These are phyloP conservation scores for Tuber magnatum DNA, from an alignment of 495 filamentous ascomycete genomes.

Conservation along the genomic window DNA sequence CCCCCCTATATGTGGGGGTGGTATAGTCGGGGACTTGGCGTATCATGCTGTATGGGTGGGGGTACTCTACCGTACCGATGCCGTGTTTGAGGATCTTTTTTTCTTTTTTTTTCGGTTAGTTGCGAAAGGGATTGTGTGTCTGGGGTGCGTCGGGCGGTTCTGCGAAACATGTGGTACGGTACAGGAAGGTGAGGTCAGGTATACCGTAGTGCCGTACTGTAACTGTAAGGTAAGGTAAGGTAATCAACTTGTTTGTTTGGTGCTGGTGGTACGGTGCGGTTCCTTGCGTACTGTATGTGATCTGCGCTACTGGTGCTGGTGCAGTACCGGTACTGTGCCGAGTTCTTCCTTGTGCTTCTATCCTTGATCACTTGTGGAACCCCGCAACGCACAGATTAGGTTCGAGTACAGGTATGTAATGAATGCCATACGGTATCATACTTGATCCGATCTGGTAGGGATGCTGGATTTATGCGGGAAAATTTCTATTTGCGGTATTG, in stretches of 20 bases:
- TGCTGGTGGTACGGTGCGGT: background rate
- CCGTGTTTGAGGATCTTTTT: too few species aligned
- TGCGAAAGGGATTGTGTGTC: background rate
- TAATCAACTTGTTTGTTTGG: background rate
- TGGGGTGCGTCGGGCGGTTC: background rate
- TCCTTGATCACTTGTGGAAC: background rate
- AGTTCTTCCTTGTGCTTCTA: background rate
- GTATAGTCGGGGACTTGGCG: too few species aligned
- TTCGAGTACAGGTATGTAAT: background rate
- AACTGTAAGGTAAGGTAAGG: background rate
- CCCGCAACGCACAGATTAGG: background rate
- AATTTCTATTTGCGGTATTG: background rate
- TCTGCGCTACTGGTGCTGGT: background rate
- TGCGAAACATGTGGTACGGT: background rate
- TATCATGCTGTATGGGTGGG: too few species aligned
- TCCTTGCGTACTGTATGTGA: background rate
- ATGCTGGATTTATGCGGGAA: background rate
- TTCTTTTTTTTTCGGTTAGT: background rate
- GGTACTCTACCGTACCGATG: too few species aligned
- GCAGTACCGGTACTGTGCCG: background rate
- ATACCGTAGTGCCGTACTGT: too few species aligned
- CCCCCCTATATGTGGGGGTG: background rate
- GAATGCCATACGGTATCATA: background rate
- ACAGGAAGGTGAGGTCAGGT: background rate
- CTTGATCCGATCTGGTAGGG: background rate